Percentiles rank a stretch among this genome's conserved stretches.
phyloP scores from a whole-genome alignment of 2,329 filamentous ascomycete species.

The Trichoderma sp. region DNA sequence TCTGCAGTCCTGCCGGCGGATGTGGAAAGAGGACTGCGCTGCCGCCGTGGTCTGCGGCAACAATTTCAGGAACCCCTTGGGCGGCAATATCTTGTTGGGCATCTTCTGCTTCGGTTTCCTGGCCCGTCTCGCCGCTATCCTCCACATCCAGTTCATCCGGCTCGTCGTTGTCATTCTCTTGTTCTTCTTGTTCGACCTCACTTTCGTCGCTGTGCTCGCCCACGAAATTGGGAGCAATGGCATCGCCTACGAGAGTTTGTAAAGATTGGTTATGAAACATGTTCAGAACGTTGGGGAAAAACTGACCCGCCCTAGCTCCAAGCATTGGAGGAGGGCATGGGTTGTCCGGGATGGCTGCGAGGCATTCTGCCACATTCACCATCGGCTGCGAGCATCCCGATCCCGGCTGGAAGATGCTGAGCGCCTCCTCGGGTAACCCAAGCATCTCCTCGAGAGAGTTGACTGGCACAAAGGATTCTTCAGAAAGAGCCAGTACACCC shows the following conservation, averaged over 20 bases:
- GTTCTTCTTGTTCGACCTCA: constrained; percentile 20
- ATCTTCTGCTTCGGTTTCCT: constrained; percentile 18
- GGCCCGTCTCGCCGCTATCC: constrained; percentile 17
- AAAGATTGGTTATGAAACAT: constrained; percentile 18
- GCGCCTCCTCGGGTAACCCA: constrained; percentile 27
- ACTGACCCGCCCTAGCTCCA: constrained; percentile 11
- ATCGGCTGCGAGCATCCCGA: constrained; percentile 24
- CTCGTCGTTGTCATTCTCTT: constrained; percentile 20
- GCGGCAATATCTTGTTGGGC: constrained; percentile 3
- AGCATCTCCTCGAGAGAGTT: constrained; percentile 34
- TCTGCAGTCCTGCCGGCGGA: not conserved
- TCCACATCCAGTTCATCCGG: constrained; percentile 11
- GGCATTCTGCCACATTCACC: constrained; percentile 28
- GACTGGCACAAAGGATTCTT: constrained; percentile 42
- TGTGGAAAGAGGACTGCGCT: constrained; percentile 1
- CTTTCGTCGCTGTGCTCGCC: constrained; percentile 17
- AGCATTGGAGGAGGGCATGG: constrained; percentile 25
- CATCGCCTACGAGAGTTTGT: constrained; percentile 10
- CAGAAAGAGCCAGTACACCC: constrained; percentile 48
- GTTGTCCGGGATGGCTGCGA: constrained; percentile 32
- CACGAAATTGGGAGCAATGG: not conserved
- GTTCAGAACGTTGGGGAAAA: constrained; percentile 7
- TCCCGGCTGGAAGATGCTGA: constrained; percentile 19
- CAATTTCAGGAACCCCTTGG: not conserved
- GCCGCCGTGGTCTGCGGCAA: not conserved